Evolutionary conservation across 495 filamentous ascomycete species (phyloP).

Genomic region (Penicillium daleae): DNA sequence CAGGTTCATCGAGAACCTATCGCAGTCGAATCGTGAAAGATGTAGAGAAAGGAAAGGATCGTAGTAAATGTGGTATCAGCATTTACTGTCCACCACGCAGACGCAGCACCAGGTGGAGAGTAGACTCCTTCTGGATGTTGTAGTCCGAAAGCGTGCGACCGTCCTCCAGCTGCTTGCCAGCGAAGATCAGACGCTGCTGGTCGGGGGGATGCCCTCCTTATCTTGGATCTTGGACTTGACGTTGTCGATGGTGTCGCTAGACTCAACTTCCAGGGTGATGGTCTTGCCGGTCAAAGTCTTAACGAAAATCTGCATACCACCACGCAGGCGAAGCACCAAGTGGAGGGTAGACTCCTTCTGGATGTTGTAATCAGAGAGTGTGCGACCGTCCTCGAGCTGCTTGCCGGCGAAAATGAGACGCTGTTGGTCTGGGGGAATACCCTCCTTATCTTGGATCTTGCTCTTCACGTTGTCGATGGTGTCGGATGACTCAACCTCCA

Average conservation of each 20-base stretch:
- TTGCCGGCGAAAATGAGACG: constrained; percentile 96
- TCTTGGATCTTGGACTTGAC: constrained; percentile 93
- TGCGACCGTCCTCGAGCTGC: constrained; percentile 90
- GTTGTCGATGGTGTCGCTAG: constrained; percentile 89
- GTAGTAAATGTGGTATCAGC: constrained; percentile 2
- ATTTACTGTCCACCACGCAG: constrained; percentile 80
- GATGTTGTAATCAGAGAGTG: constrained; percentile 98
- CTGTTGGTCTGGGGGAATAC: constrained; percentile 92
- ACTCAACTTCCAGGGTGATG: constrained; percentile 88
- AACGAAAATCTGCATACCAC: constrained; percentile 96
- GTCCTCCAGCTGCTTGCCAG: constrained; percentile 89
- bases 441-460: constrained; percentile 98
- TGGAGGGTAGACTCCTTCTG: constrained; percentile 99
- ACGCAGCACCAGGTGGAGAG: constrained; percentile 84
- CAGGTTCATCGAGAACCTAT: constrained; percentile 42
- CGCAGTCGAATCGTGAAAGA: constrained; percentile 8
- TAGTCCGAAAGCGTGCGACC: constrained; percentile 83
- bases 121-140: constrained; percentile 94
- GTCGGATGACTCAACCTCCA: constrained; percentile 77
- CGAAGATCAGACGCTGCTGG: constrained; percentile 88
- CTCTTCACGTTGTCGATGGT: constrained; percentile 98
- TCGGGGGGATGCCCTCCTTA: constrained; percentile 92
- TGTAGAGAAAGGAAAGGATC: constrained; percentile 25
- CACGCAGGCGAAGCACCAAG: constrained; percentile 93
- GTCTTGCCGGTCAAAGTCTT: constrained; percentile 94